Conservation (phyloP, 208 protist genomes). For the Tritrichomonas musculus region DNA sequence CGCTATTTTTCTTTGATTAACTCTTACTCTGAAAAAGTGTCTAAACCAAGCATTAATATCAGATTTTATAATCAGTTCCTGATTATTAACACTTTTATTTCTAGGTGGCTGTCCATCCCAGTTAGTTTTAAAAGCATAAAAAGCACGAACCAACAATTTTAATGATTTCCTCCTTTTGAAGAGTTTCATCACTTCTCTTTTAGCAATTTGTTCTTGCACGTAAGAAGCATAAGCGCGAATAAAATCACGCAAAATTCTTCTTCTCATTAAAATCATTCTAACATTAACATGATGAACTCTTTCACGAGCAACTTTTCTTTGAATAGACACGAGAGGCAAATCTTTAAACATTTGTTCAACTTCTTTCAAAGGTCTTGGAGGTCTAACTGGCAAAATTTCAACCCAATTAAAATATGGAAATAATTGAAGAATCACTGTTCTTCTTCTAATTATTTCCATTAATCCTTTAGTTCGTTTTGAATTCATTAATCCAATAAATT, state of each 20-base stretch:
- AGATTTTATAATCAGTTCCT: neutral
- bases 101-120: too few species aligned
- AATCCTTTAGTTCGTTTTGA: neutral
- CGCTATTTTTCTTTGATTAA: neutral
- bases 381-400: neutral
- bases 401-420: constrained; percentile 4
- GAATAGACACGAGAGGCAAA: neutral
- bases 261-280: neutral
- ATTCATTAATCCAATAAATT: neutral
- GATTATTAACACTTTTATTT: neutral
- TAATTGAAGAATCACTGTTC: neutral
- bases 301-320: constrained; percentile 7
- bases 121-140: neutral
- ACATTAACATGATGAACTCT: constrained; percentile 24
- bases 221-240: neutral
- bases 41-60: neutral
- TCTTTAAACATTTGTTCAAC: neutral
- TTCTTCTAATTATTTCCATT: neutral
- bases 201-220: constrained; percentile 4
- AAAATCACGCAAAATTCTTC: constrained; percentile 2
- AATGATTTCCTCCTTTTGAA: neutral
- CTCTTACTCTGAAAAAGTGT: constrained; percentile 9
- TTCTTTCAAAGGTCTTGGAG: constrained; percentile 20
- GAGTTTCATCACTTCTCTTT: neutral
- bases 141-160: neutral